Conservation (phyloP, 441 rosid genomes). For the Raphanus hybrid region DNA sequence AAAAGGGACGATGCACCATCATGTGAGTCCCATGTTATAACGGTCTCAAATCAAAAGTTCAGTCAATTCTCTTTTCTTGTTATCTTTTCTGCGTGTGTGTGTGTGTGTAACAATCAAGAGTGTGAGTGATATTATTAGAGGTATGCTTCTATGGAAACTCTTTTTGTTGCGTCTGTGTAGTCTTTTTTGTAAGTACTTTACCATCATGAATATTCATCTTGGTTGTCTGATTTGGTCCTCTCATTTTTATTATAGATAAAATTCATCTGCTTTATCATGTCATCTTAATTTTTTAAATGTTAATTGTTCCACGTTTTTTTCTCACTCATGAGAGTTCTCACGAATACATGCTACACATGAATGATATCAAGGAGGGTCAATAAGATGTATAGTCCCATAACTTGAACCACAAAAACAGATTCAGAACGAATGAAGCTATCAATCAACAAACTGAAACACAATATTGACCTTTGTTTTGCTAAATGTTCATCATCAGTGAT, state of each 20-base stretch:
- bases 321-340: not conserved
- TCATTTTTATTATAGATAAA: slow-evolving; percentile 13
- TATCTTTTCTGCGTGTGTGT: not conserved
- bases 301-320: not conserved
- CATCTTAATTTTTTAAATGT: not conserved
- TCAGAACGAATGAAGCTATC: not conserved
- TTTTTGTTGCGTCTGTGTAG: slow-evolving; percentile 32
- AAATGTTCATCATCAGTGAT: not conserved
- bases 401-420: not conserved
- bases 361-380: not conserved
- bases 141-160: slow-evolving; percentile 18
- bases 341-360: not conserved
- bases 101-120: slow-evolving; percentile 5
- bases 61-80: not conserved
- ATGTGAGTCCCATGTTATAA: slow-evolving; percentile 52
- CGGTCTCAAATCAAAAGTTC: not conserved
- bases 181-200: slow-evolving; percentile 18
- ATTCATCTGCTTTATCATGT: not conserved
- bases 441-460: slow-evolving; percentile 1
- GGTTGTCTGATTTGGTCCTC: slow-evolving; percentile 23
- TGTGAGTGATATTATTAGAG: slow-evolving; percentile 28
- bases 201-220: slow-evolving; percentile 27
- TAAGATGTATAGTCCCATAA: not conserved
- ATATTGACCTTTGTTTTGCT: not conserved
- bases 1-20: slow-evolving; percentile 87